Conservation (phyloP, 2,329 filamentous ascomycete species). For the Pseudogymnoascus sp. region DNA sequence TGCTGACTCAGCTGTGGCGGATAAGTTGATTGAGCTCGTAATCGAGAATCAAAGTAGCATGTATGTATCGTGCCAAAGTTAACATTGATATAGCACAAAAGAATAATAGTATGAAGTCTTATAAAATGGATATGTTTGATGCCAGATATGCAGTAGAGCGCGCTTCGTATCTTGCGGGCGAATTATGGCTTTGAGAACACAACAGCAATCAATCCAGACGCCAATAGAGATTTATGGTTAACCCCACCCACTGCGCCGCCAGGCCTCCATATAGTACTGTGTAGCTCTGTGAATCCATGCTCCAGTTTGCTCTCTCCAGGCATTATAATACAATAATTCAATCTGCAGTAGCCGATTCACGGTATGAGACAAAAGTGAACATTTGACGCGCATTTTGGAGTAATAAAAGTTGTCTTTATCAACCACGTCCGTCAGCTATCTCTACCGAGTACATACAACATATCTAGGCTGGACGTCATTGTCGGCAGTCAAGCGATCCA, state of each 20-base stretch:
- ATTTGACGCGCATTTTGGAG: conserved; percentile 1
- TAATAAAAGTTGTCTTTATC: not conserved
- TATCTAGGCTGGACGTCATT: conserved; percentile 8
- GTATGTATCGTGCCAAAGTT: not conserved
- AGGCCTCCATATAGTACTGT: not conserved
- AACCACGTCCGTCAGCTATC: not conserved
- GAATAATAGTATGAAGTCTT: not conserved
- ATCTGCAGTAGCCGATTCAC: not conserved
- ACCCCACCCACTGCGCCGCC: not conserved
- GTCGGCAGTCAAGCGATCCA: conserved; percentile 7
- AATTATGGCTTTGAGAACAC: not conserved
- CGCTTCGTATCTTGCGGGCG: not conserved
- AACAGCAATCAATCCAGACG: not conserved
- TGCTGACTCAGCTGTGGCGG: conserved; percentile 1
- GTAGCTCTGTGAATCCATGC: conserved; percentile 6
- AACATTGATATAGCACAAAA: not conserved
- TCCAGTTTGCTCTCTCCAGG: not conserved
- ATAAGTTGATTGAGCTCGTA: conserved; percentile 1
- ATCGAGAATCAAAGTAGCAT: not conserved
- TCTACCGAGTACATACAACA: conserved; percentile 2
- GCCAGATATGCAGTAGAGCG: not conserved
- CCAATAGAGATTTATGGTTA: not conserved
- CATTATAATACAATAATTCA: not conserved
- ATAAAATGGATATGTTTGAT: not conserved
- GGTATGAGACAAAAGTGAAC: not conserved